A percentile compares a stretch with the other conserved stretches of the same genome.
These are phyloP conservation scores for Cladorrhinum sp. DNA, from an alignment of 2,329 filamentous ascomycete species.

Conservation along the genomic window DNA sequence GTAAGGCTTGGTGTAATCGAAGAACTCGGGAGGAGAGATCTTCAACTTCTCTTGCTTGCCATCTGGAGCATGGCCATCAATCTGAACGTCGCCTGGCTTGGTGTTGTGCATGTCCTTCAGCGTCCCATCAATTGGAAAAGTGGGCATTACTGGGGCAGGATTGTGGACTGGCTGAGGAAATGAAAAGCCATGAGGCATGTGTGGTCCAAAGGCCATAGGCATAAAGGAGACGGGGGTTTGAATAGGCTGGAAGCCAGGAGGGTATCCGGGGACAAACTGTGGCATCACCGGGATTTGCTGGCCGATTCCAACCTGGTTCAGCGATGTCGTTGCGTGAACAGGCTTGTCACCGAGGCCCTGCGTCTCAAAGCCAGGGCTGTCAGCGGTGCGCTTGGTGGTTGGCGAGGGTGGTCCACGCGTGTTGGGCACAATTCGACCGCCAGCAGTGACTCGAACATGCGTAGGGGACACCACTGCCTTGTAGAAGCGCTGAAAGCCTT, in stretches of 20 bases:
- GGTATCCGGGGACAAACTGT: conserved; percentile 30
- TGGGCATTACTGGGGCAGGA: conserved; percentile 13
- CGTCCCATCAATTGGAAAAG: conserved; percentile 11
- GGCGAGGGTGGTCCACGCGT: conserved; percentile 54
- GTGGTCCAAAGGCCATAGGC: conserved; percentile 41
- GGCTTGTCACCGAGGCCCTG: conserved; percentile 23
- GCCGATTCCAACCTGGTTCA: conserved; percentile 11
- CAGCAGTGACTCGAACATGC: conserved; percentile 64
- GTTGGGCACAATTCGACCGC: conserved; percentile 65
- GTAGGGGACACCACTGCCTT: conserved; percentile 66
- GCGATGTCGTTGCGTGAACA: conserved; percentile 13
- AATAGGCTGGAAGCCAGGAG: conserved; percentile 29
- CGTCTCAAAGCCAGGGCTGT: conserved; percentile 32
- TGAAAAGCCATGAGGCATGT: conserved; percentile 31
- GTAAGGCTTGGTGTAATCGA: conserved; percentile 46
- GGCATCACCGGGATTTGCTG: conserved; percentile 28
- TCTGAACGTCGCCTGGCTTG: conserved; percentile 16
- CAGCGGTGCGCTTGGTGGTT: conserved; percentile 48
- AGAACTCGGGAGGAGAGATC: conserved; percentile 43
- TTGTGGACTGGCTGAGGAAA: conserved; percentile 22
- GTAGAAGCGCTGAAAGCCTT: conserved; percentile 67
- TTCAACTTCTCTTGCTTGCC: conserved; percentile 35
- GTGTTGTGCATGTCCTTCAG: conserved; percentile 29
- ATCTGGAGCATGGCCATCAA: neutral
- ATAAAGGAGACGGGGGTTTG: conserved; percentile 38